Evolutionary conservation across 225 moss, liverwort and hornwort species (phyloP).

Genomic region (Physcomitrium patens): DNA sequence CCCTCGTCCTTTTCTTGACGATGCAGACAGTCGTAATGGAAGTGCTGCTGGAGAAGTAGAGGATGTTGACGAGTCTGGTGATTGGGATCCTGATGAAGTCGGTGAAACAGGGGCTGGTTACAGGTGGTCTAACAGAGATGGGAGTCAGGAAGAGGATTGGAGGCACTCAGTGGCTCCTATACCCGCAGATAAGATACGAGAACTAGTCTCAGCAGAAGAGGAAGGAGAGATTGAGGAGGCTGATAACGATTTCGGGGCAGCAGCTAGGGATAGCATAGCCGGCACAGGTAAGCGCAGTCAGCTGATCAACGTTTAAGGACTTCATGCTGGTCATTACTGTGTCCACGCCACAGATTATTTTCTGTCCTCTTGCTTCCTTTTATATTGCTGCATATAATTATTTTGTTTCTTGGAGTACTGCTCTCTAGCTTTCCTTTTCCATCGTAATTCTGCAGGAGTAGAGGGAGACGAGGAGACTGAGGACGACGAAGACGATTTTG

Average conservation of each 20-base stretch:
- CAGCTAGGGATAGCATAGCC: slow-evolving; percentile 52
- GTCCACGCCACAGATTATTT: background rate
- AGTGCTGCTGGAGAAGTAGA: slow-evolving; percentile 47
- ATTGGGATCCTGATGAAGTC: slow-evolving; percentile 69
- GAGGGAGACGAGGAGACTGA: slow-evolving; percentile 78
- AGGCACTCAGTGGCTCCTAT: slow-evolving; percentile 91
- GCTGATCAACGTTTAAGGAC: slow-evolving; percentile 13
- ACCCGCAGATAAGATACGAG: slow-evolving; percentile 70
- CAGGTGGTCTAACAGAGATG: slow-evolving; percentile 73
- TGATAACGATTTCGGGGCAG: slow-evolving; percentile 73
- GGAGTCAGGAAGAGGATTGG: slow-evolving; percentile 93
- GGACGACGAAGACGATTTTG: slow-evolving; percentile 74
- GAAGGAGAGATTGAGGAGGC: slow-evolving; percentile 86
- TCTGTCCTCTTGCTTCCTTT: slow-evolving; percentile 9
- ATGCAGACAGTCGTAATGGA: slow-evolving; percentile 46
- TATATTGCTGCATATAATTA: background rate
- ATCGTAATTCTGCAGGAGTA: slow-evolving; percentile 42
- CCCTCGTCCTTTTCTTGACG: slow-evolving; percentile 66
- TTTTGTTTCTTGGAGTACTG: slow-evolving; percentile 24
- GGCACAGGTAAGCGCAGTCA: slow-evolving; percentile 46
- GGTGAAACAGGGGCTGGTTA: slow-evolving; percentile 82
- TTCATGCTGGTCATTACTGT: slow-evolving; percentile 11
- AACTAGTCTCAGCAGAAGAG: slow-evolving; percentile 73
- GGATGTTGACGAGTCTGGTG: slow-evolving; percentile 37
- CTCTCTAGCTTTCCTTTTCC: background rate